phyloP scores from a whole-genome alignment of 768 basidiomycete genomes.

The Amylocystis lapponica region DNA sequence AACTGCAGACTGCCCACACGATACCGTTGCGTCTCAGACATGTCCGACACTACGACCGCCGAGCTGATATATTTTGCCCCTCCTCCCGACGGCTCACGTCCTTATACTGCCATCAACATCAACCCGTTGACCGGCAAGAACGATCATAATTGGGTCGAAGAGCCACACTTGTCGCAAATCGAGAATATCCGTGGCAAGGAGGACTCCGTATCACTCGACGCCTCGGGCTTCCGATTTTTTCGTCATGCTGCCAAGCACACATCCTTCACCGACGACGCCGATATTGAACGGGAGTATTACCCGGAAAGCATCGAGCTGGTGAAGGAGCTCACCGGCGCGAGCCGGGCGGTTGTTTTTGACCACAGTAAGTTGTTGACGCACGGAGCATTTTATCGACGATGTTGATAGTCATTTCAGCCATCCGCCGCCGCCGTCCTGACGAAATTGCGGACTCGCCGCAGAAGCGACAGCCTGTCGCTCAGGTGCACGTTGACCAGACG shows the following conservation, averaged over 20 bases:
- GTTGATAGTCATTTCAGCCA: conserved; percentile 24
- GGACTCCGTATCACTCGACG: conserved; percentile 39
- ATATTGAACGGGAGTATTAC: conserved; percentile 53
- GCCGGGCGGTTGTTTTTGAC: conserved; percentile 56
- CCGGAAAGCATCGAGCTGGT: conserved; percentile 53
- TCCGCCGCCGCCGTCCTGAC: conserved; percentile 36
- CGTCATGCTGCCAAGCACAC: conserved; percentile 36
- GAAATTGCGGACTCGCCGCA: conserved; percentile 30
- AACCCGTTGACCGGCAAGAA: conserved; percentile 24
- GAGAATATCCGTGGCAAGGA: conserved; percentile 53
- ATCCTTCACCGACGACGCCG: conserved; percentile 43
- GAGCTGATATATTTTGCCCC: conserved; percentile 33
- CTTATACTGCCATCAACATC: conserved; percentile 33
- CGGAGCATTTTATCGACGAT: not conserved
- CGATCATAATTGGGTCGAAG: conserved; percentile 30
- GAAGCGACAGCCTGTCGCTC: conserved; percentile 38
- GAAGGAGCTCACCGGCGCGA: conserved; percentile 56
- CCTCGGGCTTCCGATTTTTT: conserved; percentile 45
- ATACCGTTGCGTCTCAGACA: too few species aligned
- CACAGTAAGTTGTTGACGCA: conserved; percentile 38
- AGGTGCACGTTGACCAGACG: conserved; percentile 44
- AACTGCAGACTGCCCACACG: too few species aligned
- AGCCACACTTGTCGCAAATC: conserved; percentile 30
- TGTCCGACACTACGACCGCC: conserved; percentile 16
- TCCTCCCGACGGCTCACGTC: conserved; percentile 34